Conservation (phyloP, 768 basidiomycete genomes). For the Collybia sp. region DNA sequence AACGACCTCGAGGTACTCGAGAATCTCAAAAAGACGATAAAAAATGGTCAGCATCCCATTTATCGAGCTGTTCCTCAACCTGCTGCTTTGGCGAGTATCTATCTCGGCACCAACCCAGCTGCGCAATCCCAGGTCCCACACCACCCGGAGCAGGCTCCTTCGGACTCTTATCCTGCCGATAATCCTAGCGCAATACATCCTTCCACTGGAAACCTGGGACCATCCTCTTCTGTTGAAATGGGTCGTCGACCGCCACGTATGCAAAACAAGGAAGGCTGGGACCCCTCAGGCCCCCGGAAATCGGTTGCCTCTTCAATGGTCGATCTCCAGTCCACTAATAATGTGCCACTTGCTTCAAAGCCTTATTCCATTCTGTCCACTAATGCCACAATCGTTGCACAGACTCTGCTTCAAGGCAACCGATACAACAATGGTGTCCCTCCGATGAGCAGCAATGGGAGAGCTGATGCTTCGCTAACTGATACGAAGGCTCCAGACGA, state of each 20-base stretch:
- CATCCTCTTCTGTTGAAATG: conserved; percentile 17
- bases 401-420: no score
- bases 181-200: conserved; percentile 31
- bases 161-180: conserved; percentile 12
- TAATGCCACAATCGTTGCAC: conserved; percentile 3
- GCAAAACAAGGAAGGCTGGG: conserved; percentile 22
- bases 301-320: conserved; percentile 11
- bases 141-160: conserved; percentile 12
- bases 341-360: conserved; percentile 24
- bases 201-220: conserved; percentile 12
- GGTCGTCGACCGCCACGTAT: conserved; percentile 18
- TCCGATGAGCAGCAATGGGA: no score
- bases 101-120: conserved; percentile 45
- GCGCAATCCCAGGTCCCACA: conserved; percentile 13
- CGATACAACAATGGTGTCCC: no score
- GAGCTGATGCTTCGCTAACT: no score
- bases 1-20: conserved; percentile 72
- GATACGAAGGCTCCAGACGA: no score
- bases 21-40: conserved; percentile 70
- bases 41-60: conserved; percentile 66
- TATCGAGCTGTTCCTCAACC: conserved; percentile 67
- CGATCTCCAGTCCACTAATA: conserved; percentile 19
- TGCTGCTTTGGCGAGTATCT: conserved; percentile 56
- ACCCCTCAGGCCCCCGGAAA: conserved; percentile 14
- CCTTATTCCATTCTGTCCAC: conserved; percentile 6